Base-by-base conservation (phyloP, 1,284 basidiomycete species). In the Sporisorium sorghi region DNA sequence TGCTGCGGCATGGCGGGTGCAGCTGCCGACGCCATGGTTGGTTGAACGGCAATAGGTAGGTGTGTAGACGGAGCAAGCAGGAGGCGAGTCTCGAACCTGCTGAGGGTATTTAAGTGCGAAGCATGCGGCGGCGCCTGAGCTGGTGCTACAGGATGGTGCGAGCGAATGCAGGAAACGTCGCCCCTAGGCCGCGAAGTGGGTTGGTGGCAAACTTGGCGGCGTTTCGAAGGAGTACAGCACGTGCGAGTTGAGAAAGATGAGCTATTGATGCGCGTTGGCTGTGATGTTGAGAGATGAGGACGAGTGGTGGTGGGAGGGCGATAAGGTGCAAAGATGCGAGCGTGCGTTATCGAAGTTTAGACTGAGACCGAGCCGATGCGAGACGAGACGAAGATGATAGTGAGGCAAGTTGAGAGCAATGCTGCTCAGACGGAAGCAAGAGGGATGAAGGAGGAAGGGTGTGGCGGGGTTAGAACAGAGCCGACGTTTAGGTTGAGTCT, bases 1-100 rank as follows among this genome's bases (percentile, higher is more conserved):
- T 33, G 42, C 7, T 32, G 48, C 24, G 63, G 46, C 56, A 54
- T 33, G 10, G 32, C 40, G 17, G 50, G 43, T 35, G 57, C 58
- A 0, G 43, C 57, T 64, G 61, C 53, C 9, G 67, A 59, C 2
- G 65, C 37, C 58, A 68, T 68, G 12, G 10, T 61, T 24, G 10
- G 17, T 47, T 2, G 17, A 35, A 28, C 47, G 17, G 14, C 33
- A 30, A 23, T 3, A n/a, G n/a, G n/a, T n/a, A n/a, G n/a, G n/a
- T n/a, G n/a, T n/a, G n/a, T n/a, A 30, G n/a, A 7, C 3, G 1
- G n/a, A 9, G 37, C 6, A 44, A 28, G 32, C 26, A 1, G 19
- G 37, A 40, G 37, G 10, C 3, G n/a, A 10, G 10, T 17, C n/a
- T 47, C 28, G 28, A 11, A 32, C 46, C 28, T 47, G 15, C 28